Evolutionary conservation across 106 monocot genomes (phyloP).

Genomic region (Cymbidium sinense): DNA sequence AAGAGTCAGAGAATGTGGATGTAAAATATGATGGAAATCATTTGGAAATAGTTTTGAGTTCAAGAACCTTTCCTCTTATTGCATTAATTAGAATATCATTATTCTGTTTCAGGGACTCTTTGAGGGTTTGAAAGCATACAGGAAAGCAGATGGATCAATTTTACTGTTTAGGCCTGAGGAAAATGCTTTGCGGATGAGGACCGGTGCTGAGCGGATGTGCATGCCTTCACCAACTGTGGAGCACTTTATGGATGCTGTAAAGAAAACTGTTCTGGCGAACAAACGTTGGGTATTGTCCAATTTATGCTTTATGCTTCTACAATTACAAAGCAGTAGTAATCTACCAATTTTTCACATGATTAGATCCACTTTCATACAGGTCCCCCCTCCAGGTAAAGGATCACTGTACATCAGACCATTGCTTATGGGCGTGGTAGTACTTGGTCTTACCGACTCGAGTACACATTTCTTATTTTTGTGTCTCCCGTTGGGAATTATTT

Average conservation of each 20-base stretch:
- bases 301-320: not conserved
- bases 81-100: not conserved
- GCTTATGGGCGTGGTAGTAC: slow-evolving; percentile 79
- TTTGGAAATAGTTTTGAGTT: not conserved
- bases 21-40: not conserved
- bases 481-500: slow-evolving; percentile 98
- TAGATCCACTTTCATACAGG: slow-evolving; percentile 29
- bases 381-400: slow-evolving; percentile 86
- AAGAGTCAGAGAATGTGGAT: no score
- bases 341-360: not conserved
- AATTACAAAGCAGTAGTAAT: not conserved
- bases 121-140: slow-evolving; percentile 73
- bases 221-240: slow-evolving; percentile 84
- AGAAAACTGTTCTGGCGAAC: slow-evolving; percentile 72
- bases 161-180: slow-evolving; percentile 87
- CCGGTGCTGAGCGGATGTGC: slow-evolving; percentile 88
- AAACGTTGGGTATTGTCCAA: slow-evolving; percentile 90
- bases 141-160: slow-evolving; percentile 61
- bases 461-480: slow-evolving; percentile 86
- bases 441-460: slow-evolving; percentile 91
- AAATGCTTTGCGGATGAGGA: slow-evolving; percentile 78
- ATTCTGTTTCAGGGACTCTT: slow-evolving; percentile 40
- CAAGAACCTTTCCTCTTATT: not conserved
- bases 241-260: slow-evolving; percentile 89
- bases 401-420: slow-evolving; percentile 87